Base-by-base conservation (phyloP, 2,329 filamentous ascomycete species). In the Alternaria gansuensis region DNA sequence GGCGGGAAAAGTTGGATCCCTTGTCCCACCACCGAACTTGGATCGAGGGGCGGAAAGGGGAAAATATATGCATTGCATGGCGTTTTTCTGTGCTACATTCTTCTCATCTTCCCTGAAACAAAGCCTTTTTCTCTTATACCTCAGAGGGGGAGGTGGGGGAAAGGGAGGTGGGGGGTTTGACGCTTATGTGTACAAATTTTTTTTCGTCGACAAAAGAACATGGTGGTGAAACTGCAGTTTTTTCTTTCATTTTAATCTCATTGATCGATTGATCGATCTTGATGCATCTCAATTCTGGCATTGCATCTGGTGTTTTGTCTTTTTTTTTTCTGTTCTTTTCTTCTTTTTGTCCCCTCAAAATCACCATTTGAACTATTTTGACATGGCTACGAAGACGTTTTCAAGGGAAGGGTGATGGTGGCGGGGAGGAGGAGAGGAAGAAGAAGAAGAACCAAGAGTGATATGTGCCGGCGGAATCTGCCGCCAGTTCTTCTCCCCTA, bases 261-360 rank as follows among this genome's bases (percentile, higher is more conserved):
- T 41, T 10, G 39, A 41, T 41, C 21, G 39, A 23, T 41, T 28
- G 40, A 14, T 23, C 26, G 43, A 11, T 46, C 17, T 17, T 17
- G 17, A 17, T 17, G 17, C 17, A 17, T 17, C 29, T 11, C n/a
- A 31, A 28, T 4, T 46, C 24, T 39, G 33, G 48, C 48, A 50
- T 50, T 50, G 48, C 29, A 39, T 50, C 48, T 50, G 48, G 48
- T 50, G 48, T 50, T 37, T 50, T 26, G 6, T 24, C 23, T 23
- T 23, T 21, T 24, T 5, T 9, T 49, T 23, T 28, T 34, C n/a
- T n/a, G n/a, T n/a, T n/a, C n/a, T n/a, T 26, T 28, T 39, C 2
- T 8, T 14, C 34, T 29, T 17, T 17, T 26, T 28, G 28, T 2
- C 14, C 14, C 34, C 21, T 50, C 24, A 29, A 50, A 50, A 39